Evolutionary conservation across 1,284 basidiomycete species (phyloP).

Genomic region (Sparassis latifolia): DNA sequence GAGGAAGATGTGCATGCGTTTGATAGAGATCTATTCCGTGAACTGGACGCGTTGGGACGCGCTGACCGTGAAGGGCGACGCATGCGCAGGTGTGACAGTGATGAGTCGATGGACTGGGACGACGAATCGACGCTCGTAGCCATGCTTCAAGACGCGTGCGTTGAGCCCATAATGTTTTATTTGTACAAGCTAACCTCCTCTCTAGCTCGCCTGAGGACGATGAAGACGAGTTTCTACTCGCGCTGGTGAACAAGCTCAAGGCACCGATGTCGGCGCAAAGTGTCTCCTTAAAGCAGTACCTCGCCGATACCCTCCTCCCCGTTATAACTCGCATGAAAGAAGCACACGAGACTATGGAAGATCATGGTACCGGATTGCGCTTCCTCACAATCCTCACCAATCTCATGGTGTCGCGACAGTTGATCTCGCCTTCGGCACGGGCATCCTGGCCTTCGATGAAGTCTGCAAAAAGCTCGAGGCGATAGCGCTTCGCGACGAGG

Average conservation of each 20-base stretch:
- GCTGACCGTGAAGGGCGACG: slow-evolving; percentile 8
- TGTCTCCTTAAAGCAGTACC: slow-evolving; percentile 38
- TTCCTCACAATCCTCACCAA: too few species aligned
- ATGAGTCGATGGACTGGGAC: slow-evolving; percentile 43
- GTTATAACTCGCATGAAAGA: slow-evolving; percentile 43
- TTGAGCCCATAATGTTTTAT: slow-evolving; percentile 2
- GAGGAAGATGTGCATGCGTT: slow-evolving; percentile 9
- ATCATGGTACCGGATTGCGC: slow-evolving; percentile 22
- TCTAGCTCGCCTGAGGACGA: slow-evolving; percentile 11
- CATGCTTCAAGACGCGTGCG: slow-evolving; percentile 41
- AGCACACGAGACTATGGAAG: slow-evolving; percentile 35
- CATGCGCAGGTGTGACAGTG: slow-evolving; percentile 16
- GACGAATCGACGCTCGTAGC: slow-evolving; percentile 51
- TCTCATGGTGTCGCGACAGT: slow-evolving; percentile 17
- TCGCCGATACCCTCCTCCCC: slow-evolving; percentile 46
- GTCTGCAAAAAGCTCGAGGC: slow-evolving; percentile 46
- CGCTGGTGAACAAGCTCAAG: slow-evolving; percentile 42
- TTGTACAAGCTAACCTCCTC: too few species aligned
- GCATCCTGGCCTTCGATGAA: slow-evolving; percentile 44
- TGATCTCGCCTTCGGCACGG: slow-evolving; percentile 39
- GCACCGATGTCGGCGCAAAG: slow-evolving; percentile 39
- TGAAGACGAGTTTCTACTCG: slow-evolving; percentile 31
- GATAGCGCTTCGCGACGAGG: slow-evolving; percentile 34
- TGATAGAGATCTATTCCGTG: slow-evolving; percentile 9
- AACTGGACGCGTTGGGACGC: slow-evolving; percentile 11